Conservation (phyloP, 148 eudicot genomes). For the Camellia sinensis region DNA sequence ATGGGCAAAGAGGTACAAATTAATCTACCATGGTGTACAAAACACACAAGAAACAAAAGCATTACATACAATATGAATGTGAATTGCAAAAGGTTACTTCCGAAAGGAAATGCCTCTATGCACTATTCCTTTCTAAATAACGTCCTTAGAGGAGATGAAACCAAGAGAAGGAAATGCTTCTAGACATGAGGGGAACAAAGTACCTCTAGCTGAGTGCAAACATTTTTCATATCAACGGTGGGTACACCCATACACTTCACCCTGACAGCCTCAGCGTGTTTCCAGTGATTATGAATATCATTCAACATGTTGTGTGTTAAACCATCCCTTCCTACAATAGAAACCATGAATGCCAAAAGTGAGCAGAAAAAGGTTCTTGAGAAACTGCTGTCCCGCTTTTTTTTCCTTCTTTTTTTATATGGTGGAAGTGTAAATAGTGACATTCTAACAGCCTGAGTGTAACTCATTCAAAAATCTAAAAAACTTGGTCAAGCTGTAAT, state of each 20-base stretch:
- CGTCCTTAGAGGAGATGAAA: not conserved
- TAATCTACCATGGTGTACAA: not conserved
- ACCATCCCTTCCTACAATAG: conserved; percentile 80
- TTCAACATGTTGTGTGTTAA: conserved; percentile 93
- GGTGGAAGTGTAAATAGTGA: no score
- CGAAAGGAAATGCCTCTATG: not conserved
- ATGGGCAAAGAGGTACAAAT: not conserved
- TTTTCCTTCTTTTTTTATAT: no score
- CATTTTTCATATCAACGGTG: conserved; percentile 87
- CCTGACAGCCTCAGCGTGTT: conserved; percentile 80
- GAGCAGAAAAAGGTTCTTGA: not conserved
- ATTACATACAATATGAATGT: not conserved
- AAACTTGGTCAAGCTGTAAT: no score
- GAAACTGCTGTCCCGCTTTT: no score
- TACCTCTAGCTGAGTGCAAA: conserved; percentile 87
- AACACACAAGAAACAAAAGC: not conserved
- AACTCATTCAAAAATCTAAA: no score
- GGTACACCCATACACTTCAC: conserved; percentile 97
- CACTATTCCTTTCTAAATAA: not conserved
- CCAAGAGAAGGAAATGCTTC: not conserved
- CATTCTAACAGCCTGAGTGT: no score
- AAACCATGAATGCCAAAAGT: not conserved
- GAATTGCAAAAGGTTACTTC: not conserved
- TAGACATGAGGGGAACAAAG: conserved; percentile 4
- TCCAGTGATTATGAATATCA: conserved; percentile 90